These are phyloP conservation scores for Aristolochia contorta DNA, from an alignment of 164 flowering plant species.

Conservation along the genomic window DNA sequence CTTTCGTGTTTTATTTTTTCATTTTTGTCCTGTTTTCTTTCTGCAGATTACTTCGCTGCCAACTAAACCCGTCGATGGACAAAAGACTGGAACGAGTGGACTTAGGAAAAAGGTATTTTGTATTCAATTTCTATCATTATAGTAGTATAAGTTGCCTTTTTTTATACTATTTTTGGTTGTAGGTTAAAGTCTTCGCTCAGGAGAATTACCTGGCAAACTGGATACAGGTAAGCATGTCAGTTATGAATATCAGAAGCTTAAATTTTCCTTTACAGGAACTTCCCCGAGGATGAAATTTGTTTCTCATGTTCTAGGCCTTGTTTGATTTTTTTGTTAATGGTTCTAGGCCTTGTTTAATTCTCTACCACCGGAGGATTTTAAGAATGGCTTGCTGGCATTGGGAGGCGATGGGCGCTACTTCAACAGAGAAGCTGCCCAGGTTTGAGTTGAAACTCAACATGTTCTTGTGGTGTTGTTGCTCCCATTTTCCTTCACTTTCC, in stretches of 20 bases:
- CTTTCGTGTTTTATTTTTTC: background rate
- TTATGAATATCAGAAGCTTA: conserved; percentile 2
- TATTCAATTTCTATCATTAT: background rate
- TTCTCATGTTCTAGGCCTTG: conserved; percentile 43
- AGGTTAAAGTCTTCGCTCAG: conserved; percentile 92
- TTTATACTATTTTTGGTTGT: background rate
- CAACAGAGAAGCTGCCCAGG: conserved; percentile 92
- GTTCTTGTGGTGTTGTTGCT: too few species aligned
- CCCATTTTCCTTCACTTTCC: too few species aligned
- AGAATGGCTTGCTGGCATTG: conserved; percentile 68
- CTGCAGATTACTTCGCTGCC: conserved; percentile 56
- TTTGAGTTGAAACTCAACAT: conserved; percentile 7
- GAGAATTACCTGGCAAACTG: conserved; percentile 92
- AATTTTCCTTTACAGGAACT: background rate
- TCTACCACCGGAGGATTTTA: conserved; percentile 78
- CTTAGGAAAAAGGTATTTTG: conserved; percentile 71
- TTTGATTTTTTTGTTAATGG: conserved; percentile 35
- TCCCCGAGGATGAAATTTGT: background rate
- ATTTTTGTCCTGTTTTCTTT: conserved; percentile 1
- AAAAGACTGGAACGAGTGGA: conserved; percentile 96
- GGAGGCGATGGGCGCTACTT: conserved; percentile 99
- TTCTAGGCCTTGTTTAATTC: conserved; percentile 83
- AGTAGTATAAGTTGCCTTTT: background rate
- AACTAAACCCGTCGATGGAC: conserved; percentile 87
- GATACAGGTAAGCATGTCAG: conserved; percentile 69